These are phyloP conservation scores for Monosporozyma yasuniensis DNA, from an alignment of 805 yeast genomes.

Conservation along the genomic window DNA sequence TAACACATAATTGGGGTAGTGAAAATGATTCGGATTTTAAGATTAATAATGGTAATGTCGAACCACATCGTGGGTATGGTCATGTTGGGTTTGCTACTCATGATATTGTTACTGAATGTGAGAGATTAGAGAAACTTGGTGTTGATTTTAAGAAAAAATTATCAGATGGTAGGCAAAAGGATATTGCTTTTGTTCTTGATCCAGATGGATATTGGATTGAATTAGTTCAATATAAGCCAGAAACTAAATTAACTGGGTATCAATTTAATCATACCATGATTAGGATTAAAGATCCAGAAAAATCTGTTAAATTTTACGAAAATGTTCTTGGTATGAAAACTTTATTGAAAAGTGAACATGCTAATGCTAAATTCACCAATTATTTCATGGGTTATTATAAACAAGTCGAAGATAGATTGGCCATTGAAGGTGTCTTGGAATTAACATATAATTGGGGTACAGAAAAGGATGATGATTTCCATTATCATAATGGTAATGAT, in stretches of 20 bases:
- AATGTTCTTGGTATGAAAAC: slow-evolving; percentile 76
- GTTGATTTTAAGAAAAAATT: slow-evolving; percentile 77
- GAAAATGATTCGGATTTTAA: slow-evolving; percentile 48
- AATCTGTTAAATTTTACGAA: slow-evolving; percentile 69
- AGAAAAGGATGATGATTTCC: slow-evolving; percentile 63
- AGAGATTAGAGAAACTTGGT: slow-evolving; percentile 46
- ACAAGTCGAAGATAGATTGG: slow-evolving; percentile 34
- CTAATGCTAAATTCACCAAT: slow-evolving; percentile 69
- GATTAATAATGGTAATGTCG: slow-evolving; percentile 74
- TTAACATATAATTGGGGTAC: slow-evolving; percentile 96
- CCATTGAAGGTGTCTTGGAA: slow-evolving; percentile 67
- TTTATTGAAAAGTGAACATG: slow-evolving; percentile 45
- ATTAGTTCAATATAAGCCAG: slow-evolving; percentile 48
- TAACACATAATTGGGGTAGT: slow-evolving; percentile 72
- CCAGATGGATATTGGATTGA: slow-evolving; percentile 98
- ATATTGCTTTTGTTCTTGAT: slow-evolving; percentile 90
- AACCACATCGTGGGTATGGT: slow-evolving; percentile 85
- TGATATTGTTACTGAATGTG: slow-evolving; percentile 57
- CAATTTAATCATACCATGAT: slow-evolving; percentile 84
- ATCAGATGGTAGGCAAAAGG: slow-evolving; percentile 82
- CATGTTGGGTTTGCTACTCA: slow-evolving; percentile 86
- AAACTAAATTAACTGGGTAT: slow-evolving; percentile 20
- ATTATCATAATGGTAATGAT: slow-evolving; percentile 78
- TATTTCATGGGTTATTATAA: slow-evolving; percentile 71
- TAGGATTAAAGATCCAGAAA: slow-evolving; percentile 76